Evolutionary conservation across 495 filamentous ascomycete species (phyloP).

Genomic region (Xylaria acuta): DNA sequence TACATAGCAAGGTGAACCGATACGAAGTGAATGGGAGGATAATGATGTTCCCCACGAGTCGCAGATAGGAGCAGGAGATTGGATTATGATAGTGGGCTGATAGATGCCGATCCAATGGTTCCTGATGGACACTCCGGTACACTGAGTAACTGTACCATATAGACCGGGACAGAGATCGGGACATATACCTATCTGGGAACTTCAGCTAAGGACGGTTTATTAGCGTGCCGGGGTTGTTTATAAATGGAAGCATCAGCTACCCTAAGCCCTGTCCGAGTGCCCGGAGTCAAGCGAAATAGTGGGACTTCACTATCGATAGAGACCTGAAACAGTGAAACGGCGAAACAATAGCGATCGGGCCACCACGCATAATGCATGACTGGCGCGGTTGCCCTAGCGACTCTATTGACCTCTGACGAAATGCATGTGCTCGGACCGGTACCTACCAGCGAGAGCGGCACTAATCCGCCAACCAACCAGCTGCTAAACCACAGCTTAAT

Average conservation of each 20-base stretch:
- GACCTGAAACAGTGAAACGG: conserved; percentile 5
- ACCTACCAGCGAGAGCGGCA: conserved; percentile 9
- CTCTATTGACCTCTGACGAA: conserved; percentile 44
- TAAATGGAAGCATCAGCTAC: conserved; percentile 4
- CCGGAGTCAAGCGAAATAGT: conserved; percentile 8
- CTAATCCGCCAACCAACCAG: conserved; percentile 34
- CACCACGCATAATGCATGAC: neutral
- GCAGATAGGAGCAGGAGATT: neutral
- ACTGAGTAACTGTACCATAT: neutral
- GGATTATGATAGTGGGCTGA: neutral
- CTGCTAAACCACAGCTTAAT: conserved; percentile 23
- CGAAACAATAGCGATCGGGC: conserved; percentile 1
- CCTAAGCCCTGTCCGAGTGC: conserved; percentile 17
- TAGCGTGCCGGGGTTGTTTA: neutral
- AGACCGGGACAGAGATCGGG: neutral
- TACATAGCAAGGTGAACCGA: neutral
- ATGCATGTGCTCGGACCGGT: conserved; percentile 31
- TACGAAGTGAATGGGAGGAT: neutral
- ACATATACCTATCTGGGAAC: neutral
- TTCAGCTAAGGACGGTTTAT: neutral
- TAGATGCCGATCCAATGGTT: neutral
- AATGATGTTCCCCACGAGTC: neutral
- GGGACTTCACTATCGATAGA: neutral
- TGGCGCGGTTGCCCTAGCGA: conserved; percentile 38
- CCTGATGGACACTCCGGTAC: neutral